Evolutionary conservation across 2,329 filamentous ascomycete species (phyloP).

Genomic region (Elsinoe fawcettii): DNA sequence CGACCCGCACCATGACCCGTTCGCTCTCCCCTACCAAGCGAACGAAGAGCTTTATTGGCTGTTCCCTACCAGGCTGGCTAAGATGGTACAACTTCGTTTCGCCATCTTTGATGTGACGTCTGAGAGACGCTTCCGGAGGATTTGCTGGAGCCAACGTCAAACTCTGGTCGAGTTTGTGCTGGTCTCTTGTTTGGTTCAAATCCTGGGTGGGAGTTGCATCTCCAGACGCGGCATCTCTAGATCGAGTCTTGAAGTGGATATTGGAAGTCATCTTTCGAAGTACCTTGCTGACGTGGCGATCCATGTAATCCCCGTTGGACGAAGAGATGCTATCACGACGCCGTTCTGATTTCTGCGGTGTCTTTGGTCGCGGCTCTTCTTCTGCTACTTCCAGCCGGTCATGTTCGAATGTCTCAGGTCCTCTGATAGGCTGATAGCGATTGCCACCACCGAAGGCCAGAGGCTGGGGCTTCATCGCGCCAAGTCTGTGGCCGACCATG

Average conservation of each 20-base stretch:
- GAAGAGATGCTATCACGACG: slow-evolving; percentile 1
- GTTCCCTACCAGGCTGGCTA: slow-evolving; percentile 70
- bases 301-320: slow-evolving; percentile 58
- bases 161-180: neutral
- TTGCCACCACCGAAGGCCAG: neutral
- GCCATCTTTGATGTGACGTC: slow-evolving; percentile 24
- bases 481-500: slow-evolving; percentile 2
- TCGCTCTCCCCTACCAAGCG: slow-evolving; percentile 88
- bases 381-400: neutral
- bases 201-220: neutral
- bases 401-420: neutral
- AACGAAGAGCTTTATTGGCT: slow-evolving; percentile 91
- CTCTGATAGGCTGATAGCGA: neutral
- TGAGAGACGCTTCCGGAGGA: neutral
- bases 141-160: slow-evolving; percentile 33
- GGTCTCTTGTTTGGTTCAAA: neutral
- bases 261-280: slow-evolving; percentile 40
- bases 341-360: slow-evolving; percentile 12
- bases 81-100: slow-evolving; percentile 92
- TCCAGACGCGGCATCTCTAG: neutral
- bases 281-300: slow-evolving; percentile 43
- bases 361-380: slow-evolving; percentile 3
- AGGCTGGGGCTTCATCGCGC: slow-evolving; percentile 9
- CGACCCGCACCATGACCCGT: slow-evolving; percentile 94
- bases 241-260: slow-evolving; percentile 16